Evolutionary conservation across 345 rosid genomes (phyloP).

Genomic region (Aquilaria malaccensis): DNA sequence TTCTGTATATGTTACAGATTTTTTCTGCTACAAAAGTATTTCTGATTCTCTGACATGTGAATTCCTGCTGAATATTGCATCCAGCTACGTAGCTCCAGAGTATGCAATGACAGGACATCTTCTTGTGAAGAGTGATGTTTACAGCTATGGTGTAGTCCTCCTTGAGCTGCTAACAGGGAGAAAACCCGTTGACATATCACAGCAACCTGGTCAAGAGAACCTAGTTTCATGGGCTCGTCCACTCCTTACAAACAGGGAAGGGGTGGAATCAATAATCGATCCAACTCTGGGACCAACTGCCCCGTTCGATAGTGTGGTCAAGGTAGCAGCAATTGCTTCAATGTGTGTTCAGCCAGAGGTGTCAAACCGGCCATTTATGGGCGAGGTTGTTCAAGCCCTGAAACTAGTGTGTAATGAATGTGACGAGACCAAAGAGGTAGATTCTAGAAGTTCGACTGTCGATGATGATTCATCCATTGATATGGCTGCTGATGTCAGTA

Average conservation of each 20-base stretch:
- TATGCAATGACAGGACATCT: conserved; percentile 99
- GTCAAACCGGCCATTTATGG: conserved; percentile 95
- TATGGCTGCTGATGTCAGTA: conserved; percentile 35
- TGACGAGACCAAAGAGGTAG: conserved; percentile 64
- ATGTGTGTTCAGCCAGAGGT: conserved; percentile 98
- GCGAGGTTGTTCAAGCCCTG: conserved; percentile 96
- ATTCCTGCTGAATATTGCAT: conserved; percentile 10
- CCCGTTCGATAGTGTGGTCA: conserved; percentile 72
- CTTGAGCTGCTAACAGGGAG: conserved; percentile 88
- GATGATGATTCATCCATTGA: conserved; percentile 42
- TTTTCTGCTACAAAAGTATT: conserved; percentile 1
- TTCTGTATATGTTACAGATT: neutral
- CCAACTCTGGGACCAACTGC: conserved; percentile 55
- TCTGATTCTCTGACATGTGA: neutral
- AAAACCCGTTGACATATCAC: conserved; percentile 91
- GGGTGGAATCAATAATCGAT: conserved; percentile 62
- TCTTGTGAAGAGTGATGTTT: conserved; percentile 95
- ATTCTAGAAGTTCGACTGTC: conserved; percentile 42
- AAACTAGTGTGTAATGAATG: conserved; percentile 85
- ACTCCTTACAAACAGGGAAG: conserved; percentile 66
- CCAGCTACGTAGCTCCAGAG: conserved; percentile 93
- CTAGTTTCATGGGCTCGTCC: conserved; percentile 91
- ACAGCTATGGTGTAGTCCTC: conserved; percentile 97
- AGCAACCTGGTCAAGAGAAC: conserved; percentile 86
- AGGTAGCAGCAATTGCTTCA: conserved; percentile 91